A percentile compares a stretch with the other conserved stretches of the same genome.
Conservation (phyloP, 805 yeast species). For the Cyberlindnera bimundalis region DNA sequence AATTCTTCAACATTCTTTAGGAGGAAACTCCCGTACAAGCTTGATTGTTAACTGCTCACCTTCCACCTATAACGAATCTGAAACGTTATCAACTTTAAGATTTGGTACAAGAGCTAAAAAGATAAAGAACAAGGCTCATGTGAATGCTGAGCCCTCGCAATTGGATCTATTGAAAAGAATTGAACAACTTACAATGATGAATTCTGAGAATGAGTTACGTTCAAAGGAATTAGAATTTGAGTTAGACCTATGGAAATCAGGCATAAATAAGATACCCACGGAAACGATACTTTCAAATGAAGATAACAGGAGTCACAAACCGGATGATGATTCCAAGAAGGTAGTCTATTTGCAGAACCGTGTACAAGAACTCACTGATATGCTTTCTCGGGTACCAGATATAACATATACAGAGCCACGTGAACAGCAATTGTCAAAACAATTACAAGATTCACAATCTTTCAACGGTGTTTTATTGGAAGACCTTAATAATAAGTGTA, state of each 20-base stretch:
- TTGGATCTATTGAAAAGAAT: conserved; percentile 22
- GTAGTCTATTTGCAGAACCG: conserved; percentile 11
- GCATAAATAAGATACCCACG: conserved; percentile 11
- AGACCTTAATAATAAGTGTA: conserved; percentile 28
- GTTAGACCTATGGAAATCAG: conserved; percentile 25
- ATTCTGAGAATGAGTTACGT: conserved; percentile 17
- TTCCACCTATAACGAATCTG: conserved; percentile 48
- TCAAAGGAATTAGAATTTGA: conserved; percentile 21
- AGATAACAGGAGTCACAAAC: neutral
- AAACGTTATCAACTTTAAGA: conserved; percentile 68
- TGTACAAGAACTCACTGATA: conserved; percentile 14
- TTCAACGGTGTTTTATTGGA: conserved; percentile 19
- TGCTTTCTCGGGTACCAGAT: conserved; percentile 15
- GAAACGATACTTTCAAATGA: conserved; percentile 11
- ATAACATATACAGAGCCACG: neutral
- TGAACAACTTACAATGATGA: conserved; percentile 19
- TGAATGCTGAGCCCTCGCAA: conserved; percentile 39
- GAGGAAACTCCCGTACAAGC: conserved; percentile 79
- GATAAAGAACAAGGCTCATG: conserved; percentile 60
- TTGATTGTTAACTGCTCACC: conserved; percentile 75
- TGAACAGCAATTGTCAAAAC: conserved; percentile 3
- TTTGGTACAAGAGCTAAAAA: conserved; percentile 73
- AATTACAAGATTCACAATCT: conserved; percentile 20
- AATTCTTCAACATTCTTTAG: conserved; percentile 72
- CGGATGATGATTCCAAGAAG: conserved; percentile 5